Percentiles rank a stretch among this genome's conserved stretches.
Evolutionary conservation across 768 basidiomycete genomes (phyloP).

Genomic region (Rhizopogon rudus): DNA sequence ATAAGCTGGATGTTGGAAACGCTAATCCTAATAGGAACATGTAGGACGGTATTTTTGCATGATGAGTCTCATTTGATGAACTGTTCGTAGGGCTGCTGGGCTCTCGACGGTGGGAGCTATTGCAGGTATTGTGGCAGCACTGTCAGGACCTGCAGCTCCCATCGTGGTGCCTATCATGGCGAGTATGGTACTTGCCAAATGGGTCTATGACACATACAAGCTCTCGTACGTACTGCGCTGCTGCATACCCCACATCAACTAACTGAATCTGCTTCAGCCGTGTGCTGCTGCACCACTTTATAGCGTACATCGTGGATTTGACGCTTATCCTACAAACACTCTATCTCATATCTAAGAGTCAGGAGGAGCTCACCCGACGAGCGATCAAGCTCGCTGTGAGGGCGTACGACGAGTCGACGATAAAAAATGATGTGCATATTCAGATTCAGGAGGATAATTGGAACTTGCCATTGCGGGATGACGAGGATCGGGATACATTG

Average conservation of each 20-base stretch:
- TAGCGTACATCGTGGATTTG: constrained; percentile 20
- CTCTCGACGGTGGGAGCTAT: not conserved
- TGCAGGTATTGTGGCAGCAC: not conserved
- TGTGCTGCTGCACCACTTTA: constrained; percentile 11
- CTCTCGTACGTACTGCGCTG: not conserved
- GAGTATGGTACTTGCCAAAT: not conserved
- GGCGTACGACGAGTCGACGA: not conserved
- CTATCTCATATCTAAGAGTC: constrained; percentile 1
- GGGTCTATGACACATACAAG: no score
- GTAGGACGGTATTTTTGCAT: not conserved
- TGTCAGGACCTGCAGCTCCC: not conserved
- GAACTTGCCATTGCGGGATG: no score
- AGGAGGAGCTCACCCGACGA: not conserved
- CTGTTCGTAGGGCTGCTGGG: not conserved
- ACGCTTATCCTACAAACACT: constrained; percentile 18
- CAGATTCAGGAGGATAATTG: not conserved
- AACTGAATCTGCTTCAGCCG: not conserved
- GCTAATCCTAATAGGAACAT: not conserved
- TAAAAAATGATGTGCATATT: not conserved
- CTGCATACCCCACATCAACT: not conserved
- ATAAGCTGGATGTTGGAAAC: not conserved
- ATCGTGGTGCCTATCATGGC: not conserved
- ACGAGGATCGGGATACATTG: no score
- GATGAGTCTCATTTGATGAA: not conserved
- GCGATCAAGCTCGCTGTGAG: not conserved